Conservation (phyloP, 306 rosid genomes). For the Albizia julibrissin region DNA sequence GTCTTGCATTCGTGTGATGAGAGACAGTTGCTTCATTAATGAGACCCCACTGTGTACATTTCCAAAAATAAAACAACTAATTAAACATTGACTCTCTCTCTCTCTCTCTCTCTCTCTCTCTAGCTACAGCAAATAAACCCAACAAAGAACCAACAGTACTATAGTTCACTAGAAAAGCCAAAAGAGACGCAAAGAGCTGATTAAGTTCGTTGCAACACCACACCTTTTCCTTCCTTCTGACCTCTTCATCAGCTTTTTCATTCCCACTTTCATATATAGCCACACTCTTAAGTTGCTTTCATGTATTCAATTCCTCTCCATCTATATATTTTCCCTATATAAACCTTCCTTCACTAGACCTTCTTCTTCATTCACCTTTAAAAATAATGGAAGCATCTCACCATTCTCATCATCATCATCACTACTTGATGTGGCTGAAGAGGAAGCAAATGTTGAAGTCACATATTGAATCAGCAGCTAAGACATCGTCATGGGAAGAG, state of each 20-base stretch:
- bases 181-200: constrained; percentile 27
- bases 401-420: background rate
- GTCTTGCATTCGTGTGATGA: constrained; percentile 45
- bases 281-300: constrained; percentile 44
- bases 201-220: constrained; percentile 4
- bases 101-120: background rate
- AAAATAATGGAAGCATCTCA: constrained; percentile 43
- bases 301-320: constrained; percentile 28
- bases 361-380: constrained; percentile 10
- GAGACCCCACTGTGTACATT: background rate
- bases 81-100: constrained; percentile 1
- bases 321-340: constrained; percentile 7
- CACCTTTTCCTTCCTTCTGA: constrained; percentile 28
- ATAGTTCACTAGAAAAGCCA: constrained; percentile 50
- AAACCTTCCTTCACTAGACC: constrained; percentile 19
- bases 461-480: constrained; percentile 35
- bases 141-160: constrained; percentile 40
- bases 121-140: constrained; percentile 13
- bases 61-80: background rate
- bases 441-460: constrained; percentile 46
- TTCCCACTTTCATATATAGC: constrained; percentile 28
- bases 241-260: constrained; percentile 17
- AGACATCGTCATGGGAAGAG: constrained; percentile 63
- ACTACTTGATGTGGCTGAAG: constrained; percentile 50
- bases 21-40: constrained; percentile 42